These are phyloP conservation scores for Starmerella roubikii DNA, from an alignment of 805 yeast species.

Conservation along the genomic window DNA sequence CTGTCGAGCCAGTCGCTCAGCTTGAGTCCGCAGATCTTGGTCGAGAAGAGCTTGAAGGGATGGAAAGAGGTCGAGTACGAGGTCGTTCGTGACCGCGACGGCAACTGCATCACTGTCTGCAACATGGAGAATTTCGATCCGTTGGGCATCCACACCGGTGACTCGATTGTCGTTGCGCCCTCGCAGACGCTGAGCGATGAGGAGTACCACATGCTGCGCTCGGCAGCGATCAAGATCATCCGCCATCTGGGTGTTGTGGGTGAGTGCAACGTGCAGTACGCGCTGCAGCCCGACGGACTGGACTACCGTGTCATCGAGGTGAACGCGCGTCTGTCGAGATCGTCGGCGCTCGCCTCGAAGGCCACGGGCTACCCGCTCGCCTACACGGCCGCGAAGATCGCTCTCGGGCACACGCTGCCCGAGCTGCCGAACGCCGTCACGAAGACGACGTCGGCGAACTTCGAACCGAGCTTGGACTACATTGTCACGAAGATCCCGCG, in stretches of 20 bases:
- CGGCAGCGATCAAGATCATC: conserved; percentile 93
- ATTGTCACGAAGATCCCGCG: conserved; percentile 95
- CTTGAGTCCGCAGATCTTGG: conserved; percentile 85
- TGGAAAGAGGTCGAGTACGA: conserved; percentile 99
- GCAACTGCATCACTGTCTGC: conserved; percentile 96
- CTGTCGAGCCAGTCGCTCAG: conserved; percentile 81
- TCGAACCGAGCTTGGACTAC: conserved; percentile 94
- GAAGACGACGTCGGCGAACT: conserved; percentile 87
- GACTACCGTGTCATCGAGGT: conserved; percentile 96
- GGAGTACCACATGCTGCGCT: conserved; percentile 94
- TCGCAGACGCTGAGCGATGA: conserved; percentile 94
- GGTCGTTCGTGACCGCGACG: conserved; percentile 92
- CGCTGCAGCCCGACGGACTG: conserved; percentile 87
- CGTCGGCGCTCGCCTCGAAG: conserved; percentile 95
- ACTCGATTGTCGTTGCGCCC: conserved; percentile 97
- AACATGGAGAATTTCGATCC: conserved; percentile 99
- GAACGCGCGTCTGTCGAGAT: conserved; percentile 90
- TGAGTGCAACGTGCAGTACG: conserved; percentile 96
- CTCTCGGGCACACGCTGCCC: conserved; percentile 84
- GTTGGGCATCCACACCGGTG: conserved; percentile 96
- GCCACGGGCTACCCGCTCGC: conserved; percentile 99
- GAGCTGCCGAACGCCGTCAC: conserved; percentile 95
- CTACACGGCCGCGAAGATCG: conserved; percentile 96
- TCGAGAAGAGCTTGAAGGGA: conserved; percentile 93
- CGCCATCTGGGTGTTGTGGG: conserved; percentile 98